Percentiles rank a stretch among this genome's conserved stretches.
Evolutionary conservation across 768 basidiomycete species (phyloP).

Genomic region (Tephrocybe sp.): DNA sequence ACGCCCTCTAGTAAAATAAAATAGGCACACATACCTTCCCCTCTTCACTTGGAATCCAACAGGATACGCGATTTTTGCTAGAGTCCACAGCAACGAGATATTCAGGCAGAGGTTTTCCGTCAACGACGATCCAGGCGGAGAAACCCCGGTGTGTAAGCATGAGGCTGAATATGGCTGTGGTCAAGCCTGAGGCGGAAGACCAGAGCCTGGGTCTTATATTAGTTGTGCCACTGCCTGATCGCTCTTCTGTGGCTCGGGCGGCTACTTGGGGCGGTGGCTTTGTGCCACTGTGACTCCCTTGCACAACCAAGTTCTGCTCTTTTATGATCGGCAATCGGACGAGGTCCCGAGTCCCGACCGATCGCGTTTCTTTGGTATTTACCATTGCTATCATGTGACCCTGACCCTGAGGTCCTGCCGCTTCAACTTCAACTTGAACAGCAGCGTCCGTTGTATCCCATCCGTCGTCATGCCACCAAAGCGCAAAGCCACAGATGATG

Average conservation of each 20-base stretch:
- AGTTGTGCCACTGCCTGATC: conserved; percentile 1
- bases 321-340: conserved; percentile 12
- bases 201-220: neutral
- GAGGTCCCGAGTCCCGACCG: neutral
- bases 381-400: neutral
- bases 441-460: neutral
- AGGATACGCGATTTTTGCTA: conserved; percentile 45
- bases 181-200: neutral
- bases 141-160: conserved; percentile 61
- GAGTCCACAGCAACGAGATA: conserved; percentile 52
- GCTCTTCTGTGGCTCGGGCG: neutral
- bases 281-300: too few relatives aligned
- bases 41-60: conserved; percentile 65
- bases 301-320: conserved; percentile 5
- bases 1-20: neutral
- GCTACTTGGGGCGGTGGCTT: too few relatives aligned
- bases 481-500: conserved; percentile 24
- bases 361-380: conserved; percentile 1
- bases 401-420: neutral
- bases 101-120: conserved; percentile 48
- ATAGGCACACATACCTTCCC: conserved; percentile 47
- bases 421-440: neutral
- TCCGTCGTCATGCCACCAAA: conserved; percentile 13
- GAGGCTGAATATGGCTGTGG: neutral
- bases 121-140: conserved; percentile 66